Conservation (phyloP, 2,329 filamentous ascomycete genomes). For the Alternaria arbusti region DNA sequence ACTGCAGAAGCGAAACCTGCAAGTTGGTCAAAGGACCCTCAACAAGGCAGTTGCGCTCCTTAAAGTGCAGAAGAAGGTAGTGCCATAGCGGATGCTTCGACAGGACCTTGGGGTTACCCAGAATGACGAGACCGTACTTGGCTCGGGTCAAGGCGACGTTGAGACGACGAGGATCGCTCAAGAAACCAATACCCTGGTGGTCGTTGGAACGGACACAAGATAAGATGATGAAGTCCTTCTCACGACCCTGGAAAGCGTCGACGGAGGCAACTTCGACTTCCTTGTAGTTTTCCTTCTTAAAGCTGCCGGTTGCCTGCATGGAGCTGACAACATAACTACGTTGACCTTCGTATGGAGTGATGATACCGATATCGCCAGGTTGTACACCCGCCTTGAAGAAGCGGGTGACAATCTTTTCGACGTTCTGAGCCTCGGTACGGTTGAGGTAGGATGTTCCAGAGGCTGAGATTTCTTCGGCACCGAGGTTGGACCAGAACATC, state of each 20-base stretch:
- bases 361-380: constrained; percentile 91
- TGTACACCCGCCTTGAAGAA: constrained; percentile 99
- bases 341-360: constrained; percentile 98
- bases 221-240: constrained; percentile 98
- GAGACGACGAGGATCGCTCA: constrained; percentile 95
- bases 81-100: constrained; percentile 99
- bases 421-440: constrained; percentile 93
- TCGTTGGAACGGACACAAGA: constrained; percentile 99
- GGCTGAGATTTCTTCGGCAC: constrained; percentile 96
- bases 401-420: constrained; percentile 96
- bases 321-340: constrained; percentile 97
- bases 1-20: constrained; percentile 94
- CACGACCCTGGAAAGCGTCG: constrained; percentile 97
- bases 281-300: constrained; percentile 98
- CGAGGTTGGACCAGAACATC: constrained; percentile 99
- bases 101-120: constrained; percentile 96
- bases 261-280: constrained; percentile 98
- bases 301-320: constrained; percentile 98
- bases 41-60: constrained; percentile 93
- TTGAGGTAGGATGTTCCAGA: constrained; percentile 98
- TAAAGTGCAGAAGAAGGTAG: constrained; percentile 92
- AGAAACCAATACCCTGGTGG: constrained; percentile 97
- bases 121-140: constrained; percentile 94
- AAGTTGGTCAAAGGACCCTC: constrained; percentile 94
- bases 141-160: constrained; percentile 97